Conservation (phyloP, 371 early-diverging fungal species). For the Paraphysoderma sedebokerense region DNA sequence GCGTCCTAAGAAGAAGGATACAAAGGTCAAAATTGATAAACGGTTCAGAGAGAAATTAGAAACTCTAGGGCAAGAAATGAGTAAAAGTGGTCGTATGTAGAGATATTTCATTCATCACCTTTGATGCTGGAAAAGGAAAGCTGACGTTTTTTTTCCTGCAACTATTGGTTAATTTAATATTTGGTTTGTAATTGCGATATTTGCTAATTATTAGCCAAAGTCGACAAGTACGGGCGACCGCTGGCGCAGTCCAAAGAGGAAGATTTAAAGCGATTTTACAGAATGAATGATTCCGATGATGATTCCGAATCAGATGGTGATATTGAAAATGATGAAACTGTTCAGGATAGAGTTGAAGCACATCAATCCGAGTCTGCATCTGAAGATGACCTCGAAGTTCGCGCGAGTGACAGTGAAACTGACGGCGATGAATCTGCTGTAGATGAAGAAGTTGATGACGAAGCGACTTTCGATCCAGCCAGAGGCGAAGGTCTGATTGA, state of each 20-base stretch:
- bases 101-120: no score
- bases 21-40: conserved; percentile 75
- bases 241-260: conserved; percentile 2
- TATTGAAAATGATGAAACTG: background rate
- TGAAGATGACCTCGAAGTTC: conserved; percentile 1
- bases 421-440: conserved; percentile 22
- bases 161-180: no score
- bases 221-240: conserved; percentile 78
- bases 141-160: conserved; percentile 1
- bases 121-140: no score
- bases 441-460: conserved; percentile 7
- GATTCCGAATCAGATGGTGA: background rate
- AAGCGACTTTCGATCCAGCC: conserved; percentile 47
- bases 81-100: background rate
- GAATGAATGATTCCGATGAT: conserved; percentile 33
- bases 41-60: conserved; percentile 58
- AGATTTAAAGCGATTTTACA: conserved; percentile 22
- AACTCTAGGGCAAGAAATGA: no score
- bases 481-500: conserved; percentile 62
- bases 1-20: conserved; percentile 54
- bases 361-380: no score
- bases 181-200: background rate
- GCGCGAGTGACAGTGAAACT: background rate
- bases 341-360: no score
- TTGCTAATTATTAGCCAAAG: conserved; percentile 19